These are phyloP conservation scores for Mycena citricolor DNA, from an alignment of 1,284 basidiomycete genomes.

Conservation along the genomic window DNA sequence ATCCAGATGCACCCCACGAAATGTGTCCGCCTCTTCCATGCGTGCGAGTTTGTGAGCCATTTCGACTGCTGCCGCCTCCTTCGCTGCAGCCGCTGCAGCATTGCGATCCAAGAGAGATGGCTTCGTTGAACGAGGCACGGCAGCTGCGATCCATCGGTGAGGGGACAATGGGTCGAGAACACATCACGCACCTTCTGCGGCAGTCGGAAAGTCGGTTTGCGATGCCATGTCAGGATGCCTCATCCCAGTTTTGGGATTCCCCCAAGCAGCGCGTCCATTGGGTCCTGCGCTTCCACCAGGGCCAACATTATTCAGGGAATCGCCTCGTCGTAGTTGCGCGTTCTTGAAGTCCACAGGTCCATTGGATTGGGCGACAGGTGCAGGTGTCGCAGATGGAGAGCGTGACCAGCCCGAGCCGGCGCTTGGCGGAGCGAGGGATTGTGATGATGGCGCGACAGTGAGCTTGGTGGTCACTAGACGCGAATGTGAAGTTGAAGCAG, in stretches of 20 bases:
- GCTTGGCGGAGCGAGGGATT: slow-evolving; percentile 54
- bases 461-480: slow-evolving; percentile 84
- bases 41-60: slow-evolving; percentile 59
- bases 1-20: slow-evolving; percentile 87
- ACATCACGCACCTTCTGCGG: slow-evolving; percentile 82
- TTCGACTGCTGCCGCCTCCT: slow-evolving; percentile 44
- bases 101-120: slow-evolving; percentile 33
- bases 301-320: slow-evolving; percentile 47
- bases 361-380: slow-evolving; percentile 46
- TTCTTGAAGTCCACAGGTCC: slow-evolving; percentile 48
- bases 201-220: slow-evolving; percentile 82
- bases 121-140: slow-evolving; percentile 37
- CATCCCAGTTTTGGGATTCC: slow-evolving; percentile 46
- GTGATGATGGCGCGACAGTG: slow-evolving; percentile 55
- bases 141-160: slow-evolving; percentile 25
- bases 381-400: slow-evolving; percentile 67
- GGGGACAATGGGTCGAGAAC: slow-evolving; percentile 43
- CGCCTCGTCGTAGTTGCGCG: slow-evolving; percentile 34
- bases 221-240: slow-evolving; percentile 39
- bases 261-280: slow-evolving; percentile 50
- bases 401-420: slow-evolving; percentile 75
- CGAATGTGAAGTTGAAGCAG: slow-evolving; percentile 62
- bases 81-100: slow-evolving; percentile 31
- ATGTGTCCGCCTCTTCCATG: slow-evolving; percentile 82
- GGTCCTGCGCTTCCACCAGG: slow-evolving; percentile 44